These are phyloP conservation scores for Monilinia polystroma DNA, from an alignment of 2,329 filamentous ascomycete genomes.

Conservation along the genomic window DNA sequence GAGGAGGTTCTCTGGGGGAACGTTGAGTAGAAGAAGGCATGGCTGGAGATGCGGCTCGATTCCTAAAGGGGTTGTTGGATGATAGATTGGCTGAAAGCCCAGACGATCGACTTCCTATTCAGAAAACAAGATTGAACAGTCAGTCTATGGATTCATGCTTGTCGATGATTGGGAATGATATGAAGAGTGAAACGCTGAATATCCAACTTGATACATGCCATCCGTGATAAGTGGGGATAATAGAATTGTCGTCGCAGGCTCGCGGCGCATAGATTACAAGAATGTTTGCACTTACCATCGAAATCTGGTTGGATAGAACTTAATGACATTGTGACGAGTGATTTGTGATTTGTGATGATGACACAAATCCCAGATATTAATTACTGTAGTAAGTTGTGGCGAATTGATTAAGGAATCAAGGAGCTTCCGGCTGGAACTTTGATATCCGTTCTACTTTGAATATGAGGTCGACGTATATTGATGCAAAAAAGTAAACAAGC, in stretches of 20 bases:
- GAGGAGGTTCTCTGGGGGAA: conserved; percentile 58
- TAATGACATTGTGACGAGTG: conserved; percentile 36
- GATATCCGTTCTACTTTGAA: neutral
- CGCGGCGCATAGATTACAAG: conserved; percentile 32
- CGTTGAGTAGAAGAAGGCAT: conserved; percentile 44
- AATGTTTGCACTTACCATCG: conserved; percentile 34
- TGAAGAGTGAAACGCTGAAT: conserved; percentile 37
- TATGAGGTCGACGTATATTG: conserved; percentile 3
- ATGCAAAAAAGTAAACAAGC: neutral
- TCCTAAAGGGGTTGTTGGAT: conserved; percentile 79
- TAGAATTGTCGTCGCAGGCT: conserved; percentile 30
- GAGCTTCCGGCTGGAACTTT: neutral
- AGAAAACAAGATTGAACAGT: conserved; percentile 34
- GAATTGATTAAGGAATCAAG: conserved; percentile 12
- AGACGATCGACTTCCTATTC: conserved; percentile 43
- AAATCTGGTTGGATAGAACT: conserved; percentile 35
- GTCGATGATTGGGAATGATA: conserved; percentile 26
- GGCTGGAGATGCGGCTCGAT: conserved; percentile 64
- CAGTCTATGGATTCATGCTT: conserved; percentile 38
- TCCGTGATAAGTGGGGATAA: conserved; percentile 35
- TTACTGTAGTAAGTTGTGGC: conserved; percentile 1
- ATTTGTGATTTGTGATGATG: conserved; percentile 4
- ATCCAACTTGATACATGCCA: conserved; percentile 37
- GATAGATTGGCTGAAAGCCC: conserved; percentile 63
- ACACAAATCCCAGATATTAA: conserved; percentile 5